phyloP scores from a whole-genome alignment of 768 basidiomycete species.

The Amanita subjunquillea region DNA sequence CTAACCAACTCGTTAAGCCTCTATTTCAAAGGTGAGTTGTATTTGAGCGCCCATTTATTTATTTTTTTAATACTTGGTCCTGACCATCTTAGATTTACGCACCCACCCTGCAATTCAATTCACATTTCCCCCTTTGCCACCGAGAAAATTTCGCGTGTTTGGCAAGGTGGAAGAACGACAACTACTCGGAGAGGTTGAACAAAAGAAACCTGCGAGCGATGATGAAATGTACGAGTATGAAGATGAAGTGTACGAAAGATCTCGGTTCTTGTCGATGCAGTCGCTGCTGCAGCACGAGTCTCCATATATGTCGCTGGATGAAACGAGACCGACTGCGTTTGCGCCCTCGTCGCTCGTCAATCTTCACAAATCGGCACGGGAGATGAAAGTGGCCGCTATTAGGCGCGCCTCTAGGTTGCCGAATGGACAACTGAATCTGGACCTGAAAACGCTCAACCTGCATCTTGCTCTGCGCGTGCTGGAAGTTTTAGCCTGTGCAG shows the following conservation, averaged over 20 bases:
- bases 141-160: constrained; percentile 11
- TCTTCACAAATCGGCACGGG: constrained; percentile 12
- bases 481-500: constrained; percentile 61
- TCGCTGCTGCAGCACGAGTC: constrained; percentile 28
- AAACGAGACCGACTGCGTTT: constrained; percentile 27
- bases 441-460: constrained; percentile 48
- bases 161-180: not conserved
- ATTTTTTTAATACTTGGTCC: not conserved
- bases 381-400: constrained; percentile 7
- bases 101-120: constrained; percentile 55
- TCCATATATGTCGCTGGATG: constrained; percentile 38
- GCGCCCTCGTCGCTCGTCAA: constrained; percentile 27
- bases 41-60: not conserved
- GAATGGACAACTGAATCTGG: constrained; percentile 42
- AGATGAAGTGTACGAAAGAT: constrained; percentile 14
- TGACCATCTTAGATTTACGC: constrained; percentile 38
- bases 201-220: not conserved
- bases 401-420: constrained; percentile 32
- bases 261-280: constrained; percentile 24
- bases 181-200: not conserved
- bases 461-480: constrained; percentile 51
- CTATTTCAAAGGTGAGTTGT: constrained; percentile 48
- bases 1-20: constrained; percentile 45
- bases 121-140: constrained; percentile 38
- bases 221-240: constrained; percentile 3